Conservation (phyloP, 2,329 filamentous ascomycete genomes). For the Trichophaea hybrida region DNA sequence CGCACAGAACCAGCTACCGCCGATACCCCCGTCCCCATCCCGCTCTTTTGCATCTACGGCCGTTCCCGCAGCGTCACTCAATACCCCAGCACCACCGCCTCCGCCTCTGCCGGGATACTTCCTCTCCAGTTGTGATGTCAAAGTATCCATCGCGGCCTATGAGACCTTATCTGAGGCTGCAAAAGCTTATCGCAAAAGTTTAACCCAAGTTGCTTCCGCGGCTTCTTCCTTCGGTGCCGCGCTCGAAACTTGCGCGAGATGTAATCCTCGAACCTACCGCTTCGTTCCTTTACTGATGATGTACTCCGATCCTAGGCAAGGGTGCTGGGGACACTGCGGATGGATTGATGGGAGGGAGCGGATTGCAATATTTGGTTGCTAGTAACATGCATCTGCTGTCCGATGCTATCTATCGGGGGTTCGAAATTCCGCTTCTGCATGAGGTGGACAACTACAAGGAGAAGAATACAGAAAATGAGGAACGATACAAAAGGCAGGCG, state of each 20-base stretch:
- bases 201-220: conserved; percentile 45
- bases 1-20: background rate
- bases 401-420: conserved; percentile 53
- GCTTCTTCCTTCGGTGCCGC: conserved; percentile 50
- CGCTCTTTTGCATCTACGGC: conserved; percentile 50
- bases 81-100: conserved; percentile 46
- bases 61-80: conserved; percentile 43
- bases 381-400: conserved; percentile 57
- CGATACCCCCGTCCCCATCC: conserved; percentile 42
- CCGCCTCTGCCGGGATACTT: conserved; percentile 45
- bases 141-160: conserved; percentile 48
- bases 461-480: conserved; percentile 50
- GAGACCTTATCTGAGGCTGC: conserved; percentile 46
- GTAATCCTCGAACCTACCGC: conserved; percentile 12
- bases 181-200: conserved; percentile 48
- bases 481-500: conserved; percentile 43
- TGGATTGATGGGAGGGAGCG: conserved; percentile 46
- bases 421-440: conserved; percentile 55
- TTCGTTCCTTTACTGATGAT: background rate
- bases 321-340: conserved; percentile 46
- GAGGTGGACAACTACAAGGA: conserved; percentile 52
- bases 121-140: conserved; percentile 49
- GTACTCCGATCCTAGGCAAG: conserved; percentile 25
- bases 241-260: conserved; percentile 48
- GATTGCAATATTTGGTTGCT: conserved; percentile 51